Conservation (phyloP, 164 flowering plant species). For the Vitis rupestris region DNA sequence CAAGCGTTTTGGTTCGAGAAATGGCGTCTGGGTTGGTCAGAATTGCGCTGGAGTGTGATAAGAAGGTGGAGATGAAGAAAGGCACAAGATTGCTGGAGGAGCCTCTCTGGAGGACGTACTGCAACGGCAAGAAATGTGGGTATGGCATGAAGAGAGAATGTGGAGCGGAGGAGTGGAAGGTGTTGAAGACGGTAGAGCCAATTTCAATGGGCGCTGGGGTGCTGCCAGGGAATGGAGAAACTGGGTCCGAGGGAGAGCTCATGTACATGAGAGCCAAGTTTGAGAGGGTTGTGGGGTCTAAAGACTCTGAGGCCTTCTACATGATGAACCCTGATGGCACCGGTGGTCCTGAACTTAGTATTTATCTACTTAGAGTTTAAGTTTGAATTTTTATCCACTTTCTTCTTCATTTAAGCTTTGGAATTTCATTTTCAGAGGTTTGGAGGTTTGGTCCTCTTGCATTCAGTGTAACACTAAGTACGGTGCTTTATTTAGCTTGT, state of each 20-base stretch:
- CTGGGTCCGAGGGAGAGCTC: constrained; percentile 62
- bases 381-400: background rate
- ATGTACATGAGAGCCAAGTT: constrained; percentile 98
- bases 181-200: constrained; percentile 68
- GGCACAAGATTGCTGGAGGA: constrained; percentile 60
- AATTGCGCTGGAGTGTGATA: constrained; percentile 86
- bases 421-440: too few relatives aligned
- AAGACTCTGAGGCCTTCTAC: constrained; percentile 88
- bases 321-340: constrained; percentile 90
- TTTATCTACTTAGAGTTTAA: constrained; percentile 77
- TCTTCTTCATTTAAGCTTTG: too few relatives aligned
- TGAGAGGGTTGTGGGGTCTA: constrained; percentile 88
- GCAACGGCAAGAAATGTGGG: constrained; percentile 94
- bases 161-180: constrained; percentile 66
- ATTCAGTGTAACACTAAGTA: too few relatives aligned
- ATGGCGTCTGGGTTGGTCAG: constrained; percentile 97
- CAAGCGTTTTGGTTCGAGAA: constrained; percentile 69
- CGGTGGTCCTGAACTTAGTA: constrained; percentile 90
- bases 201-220: constrained; percentile 96
- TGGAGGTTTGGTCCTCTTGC: too few relatives aligned
- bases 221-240: constrained; percentile 48
- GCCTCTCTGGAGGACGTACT: constrained; percentile 81
- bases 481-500: too few relatives aligned
- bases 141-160: constrained; percentile 64
- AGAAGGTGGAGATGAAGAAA: constrained; percentile 40